Evolutionary conservation across 352 stramenopile species (phyloP), one percentile per base, ranked within the genome.

Genomic region (Phytophthora ohioensis): DNA sequence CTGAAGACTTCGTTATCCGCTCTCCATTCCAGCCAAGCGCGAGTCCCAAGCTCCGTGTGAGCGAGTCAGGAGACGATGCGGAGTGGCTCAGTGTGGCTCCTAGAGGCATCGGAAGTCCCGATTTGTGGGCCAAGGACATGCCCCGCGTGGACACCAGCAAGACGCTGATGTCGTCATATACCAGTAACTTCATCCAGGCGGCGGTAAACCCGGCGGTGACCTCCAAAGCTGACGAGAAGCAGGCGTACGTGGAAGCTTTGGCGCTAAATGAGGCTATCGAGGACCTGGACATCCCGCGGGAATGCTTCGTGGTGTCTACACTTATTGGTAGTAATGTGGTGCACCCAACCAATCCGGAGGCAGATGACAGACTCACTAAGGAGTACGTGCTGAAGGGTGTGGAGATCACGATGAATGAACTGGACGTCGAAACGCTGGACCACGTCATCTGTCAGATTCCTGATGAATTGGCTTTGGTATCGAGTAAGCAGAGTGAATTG

Each of bases 51-150:
- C 72, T 90, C 36, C 81, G 81, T 17, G 58, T 88, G 7, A 75
- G 75, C 6, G 66, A 65, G 31, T 3, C 52, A 57, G 64, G 72
- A 55, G 43, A n/a, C 49, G 41, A 79, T 35, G 62, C 41, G 35
- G 36, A 71, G 31, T 69, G 46, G 57, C 34, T 76, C 58, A 47
- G 38, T 17, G 47, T 84, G 54, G 78, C 57, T 13, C 78, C 55
- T 13, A 69, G 79, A 55, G 87, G 81, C 17, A 69, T 92, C n/a
- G 87, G 85, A 3, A 90, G 85, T 31, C 75, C 87, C 32, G 79
- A 81, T 38, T 48, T 91, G 41, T 94, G 85, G 87, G 78, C 81
- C 10, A 91, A 88, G 55, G 84, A 94, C 27, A 75, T 94, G 48
- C 84, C 87, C 36, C 83, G 87, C 51, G 80, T 94, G 38, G 77